phyloP scores from a whole-genome alignment of 1,284 basidiomycete genomes.

The Taiwanofungus camphoratus region DNA sequence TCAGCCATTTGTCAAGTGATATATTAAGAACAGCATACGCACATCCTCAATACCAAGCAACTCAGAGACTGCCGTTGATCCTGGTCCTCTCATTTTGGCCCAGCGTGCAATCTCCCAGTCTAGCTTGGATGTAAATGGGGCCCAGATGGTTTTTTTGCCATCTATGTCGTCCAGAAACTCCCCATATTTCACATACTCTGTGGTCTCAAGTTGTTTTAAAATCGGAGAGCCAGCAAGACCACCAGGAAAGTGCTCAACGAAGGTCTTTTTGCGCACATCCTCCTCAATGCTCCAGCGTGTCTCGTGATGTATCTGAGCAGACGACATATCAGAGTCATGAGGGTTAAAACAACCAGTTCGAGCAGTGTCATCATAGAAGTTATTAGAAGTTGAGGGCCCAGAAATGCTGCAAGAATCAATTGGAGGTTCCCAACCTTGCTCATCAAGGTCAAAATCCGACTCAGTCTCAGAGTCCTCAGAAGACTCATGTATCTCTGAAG shows the following conservation, averaged over 20 bases:
- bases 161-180: neutral
- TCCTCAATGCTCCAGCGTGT: too few species aligned
- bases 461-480: neutral
- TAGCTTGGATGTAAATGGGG: slow-evolving; percentile 13
- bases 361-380: neutral
- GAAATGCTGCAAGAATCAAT: neutral
- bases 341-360: neutral
- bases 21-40: neutral
- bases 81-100: slow-evolving; percentile 15
- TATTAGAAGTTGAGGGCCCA: neutral
- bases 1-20: neutral
- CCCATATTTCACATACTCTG: neutral
- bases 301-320: neutral
- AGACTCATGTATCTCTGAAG: neutral
- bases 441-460: neutral
- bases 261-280: too few species aligned
- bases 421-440: neutral
- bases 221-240: neutral
- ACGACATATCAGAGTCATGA: neutral
- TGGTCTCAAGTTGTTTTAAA: neutral
- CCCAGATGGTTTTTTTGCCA: neutral
- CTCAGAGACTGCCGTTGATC: slow-evolving; percentile 17
- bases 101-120: slow-evolving; percentile 19
- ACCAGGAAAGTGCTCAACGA: too few species aligned
- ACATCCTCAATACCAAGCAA: slow-evolving; percentile 17